These are phyloP conservation scores for Penicillium sp. DNA, from an alignment of 2,329 filamentous ascomycete species.

Conservation along the genomic window DNA sequence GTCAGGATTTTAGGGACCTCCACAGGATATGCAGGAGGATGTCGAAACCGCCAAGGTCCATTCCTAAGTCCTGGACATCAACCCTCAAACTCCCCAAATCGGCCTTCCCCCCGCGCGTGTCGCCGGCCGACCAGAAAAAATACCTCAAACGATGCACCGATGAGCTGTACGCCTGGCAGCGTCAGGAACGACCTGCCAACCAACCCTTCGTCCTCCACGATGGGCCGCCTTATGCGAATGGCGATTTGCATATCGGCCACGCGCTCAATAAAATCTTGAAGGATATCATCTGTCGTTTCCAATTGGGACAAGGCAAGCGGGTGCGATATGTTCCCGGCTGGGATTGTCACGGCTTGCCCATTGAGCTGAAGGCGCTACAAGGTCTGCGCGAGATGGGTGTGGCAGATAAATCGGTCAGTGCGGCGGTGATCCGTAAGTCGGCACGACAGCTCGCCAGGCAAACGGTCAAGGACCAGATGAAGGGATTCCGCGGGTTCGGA, in stretches of 20 bases:
- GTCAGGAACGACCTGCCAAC: slow-evolving; percentile 50
- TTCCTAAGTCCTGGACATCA: slow-evolving; percentile 63
- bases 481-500: slow-evolving; percentile 59
- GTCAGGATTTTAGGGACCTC: background rate
- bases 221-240: slow-evolving; percentile 96
- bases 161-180: slow-evolving; percentile 88
- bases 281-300: slow-evolving; percentile 82
- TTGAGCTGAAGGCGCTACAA: slow-evolving; percentile 91
- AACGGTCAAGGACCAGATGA: slow-evolving; percentile 61
- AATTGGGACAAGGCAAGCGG: slow-evolving; percentile 73
- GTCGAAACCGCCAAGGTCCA: slow-evolving; percentile 37
- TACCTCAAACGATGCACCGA: slow-evolving; percentile 79
- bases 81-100: slow-evolving; percentile 75
- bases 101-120: slow-evolving; percentile 60
- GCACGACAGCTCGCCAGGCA: slow-evolving; percentile 57
- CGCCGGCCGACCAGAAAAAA: slow-evolving; percentile 48
- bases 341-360: slow-evolving; percentile 97
- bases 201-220: slow-evolving; percentile 82
- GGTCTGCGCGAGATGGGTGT: slow-evolving; percentile 41
- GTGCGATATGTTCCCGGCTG: slow-evolving; percentile 88
- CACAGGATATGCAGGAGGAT: slow-evolving; percentile 32
- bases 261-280: slow-evolving; percentile 96
- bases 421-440: slow-evolving; percentile 53
- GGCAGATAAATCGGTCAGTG: slow-evolving; percentile 30
- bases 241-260: slow-evolving; percentile 86